Evolutionary conservation across 768 basidiomycete genomes (phyloP).

Genomic region (Lentinula aciculospora): DNA sequence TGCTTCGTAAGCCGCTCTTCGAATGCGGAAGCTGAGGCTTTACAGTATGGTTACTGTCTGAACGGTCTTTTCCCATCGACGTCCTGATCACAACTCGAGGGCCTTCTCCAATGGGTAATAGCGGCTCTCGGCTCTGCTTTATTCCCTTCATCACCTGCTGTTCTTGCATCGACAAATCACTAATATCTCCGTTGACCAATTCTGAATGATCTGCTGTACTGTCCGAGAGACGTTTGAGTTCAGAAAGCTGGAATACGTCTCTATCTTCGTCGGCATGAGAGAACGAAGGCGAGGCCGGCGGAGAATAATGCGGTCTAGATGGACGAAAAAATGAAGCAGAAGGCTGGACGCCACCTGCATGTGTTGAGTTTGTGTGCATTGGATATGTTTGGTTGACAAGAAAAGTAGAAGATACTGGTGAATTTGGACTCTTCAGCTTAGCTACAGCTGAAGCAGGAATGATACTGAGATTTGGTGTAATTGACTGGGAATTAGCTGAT

Average conservation of each 20-base stretch:
- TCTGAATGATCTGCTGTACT: conserved; percentile 38
- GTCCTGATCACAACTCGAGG: conserved; percentile 15
- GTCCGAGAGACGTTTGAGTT: conserved; percentile 30
- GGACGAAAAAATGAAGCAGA: conserved; percentile 77
- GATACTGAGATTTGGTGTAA: background rate
- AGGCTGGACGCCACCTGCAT: conserved; percentile 72
- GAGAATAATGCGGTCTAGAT: conserved; percentile 49
- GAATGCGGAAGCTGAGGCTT: conserved; percentile 20
- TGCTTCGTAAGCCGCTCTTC: conserved; percentile 41
- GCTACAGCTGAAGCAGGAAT: background rate
- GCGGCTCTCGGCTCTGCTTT: conserved; percentile 70
- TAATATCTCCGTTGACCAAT: conserved; percentile 14
- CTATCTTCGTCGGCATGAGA: conserved; percentile 13
- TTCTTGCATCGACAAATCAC: conserved; percentile 19
- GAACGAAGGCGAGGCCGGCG: conserved; percentile 29
- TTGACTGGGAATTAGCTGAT: background rate
- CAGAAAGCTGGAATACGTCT: conserved; percentile 34
- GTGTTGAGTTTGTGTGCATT: conserved; percentile 36
- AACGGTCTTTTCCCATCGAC: background rate
- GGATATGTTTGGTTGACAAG: background rate
- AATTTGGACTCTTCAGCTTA: background rate
- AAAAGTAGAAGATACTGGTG: conserved; percentile 6
- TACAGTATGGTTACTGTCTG: background rate
- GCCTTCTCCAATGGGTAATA: conserved; percentile 50
- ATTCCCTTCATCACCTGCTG: conserved; percentile 28